Conservation (phyloP, 106 monocot genomes). For the Amphibolis antarctica region DNA sequence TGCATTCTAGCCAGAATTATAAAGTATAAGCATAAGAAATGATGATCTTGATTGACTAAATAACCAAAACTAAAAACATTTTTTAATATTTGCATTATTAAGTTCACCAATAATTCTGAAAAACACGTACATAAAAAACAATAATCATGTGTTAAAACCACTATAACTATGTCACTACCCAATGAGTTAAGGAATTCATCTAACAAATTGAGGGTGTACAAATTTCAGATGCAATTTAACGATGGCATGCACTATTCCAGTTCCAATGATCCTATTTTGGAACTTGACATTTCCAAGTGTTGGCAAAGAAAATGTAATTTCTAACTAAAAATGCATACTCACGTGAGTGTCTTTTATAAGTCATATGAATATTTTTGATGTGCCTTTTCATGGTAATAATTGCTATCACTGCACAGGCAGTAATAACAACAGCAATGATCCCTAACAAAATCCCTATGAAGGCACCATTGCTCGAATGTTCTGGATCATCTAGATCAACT, state of each 20-base stretch:
- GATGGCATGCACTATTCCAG: neutral
- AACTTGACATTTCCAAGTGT: neutral
- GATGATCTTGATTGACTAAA: too few relatives aligned
- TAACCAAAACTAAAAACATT: too few relatives aligned
- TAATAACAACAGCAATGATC: neutral
- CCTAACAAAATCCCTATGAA: constrained; percentile 2
- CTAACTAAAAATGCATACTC: neutral
- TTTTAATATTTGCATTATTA: too few relatives aligned
- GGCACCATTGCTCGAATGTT: neutral
- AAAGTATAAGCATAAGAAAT: too few relatives aligned
- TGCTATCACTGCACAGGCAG: neutral
- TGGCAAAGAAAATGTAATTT: neutral
- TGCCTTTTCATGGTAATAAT: neutral
- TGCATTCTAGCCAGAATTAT: too few relatives aligned
- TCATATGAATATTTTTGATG: neutral
- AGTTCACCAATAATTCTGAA: too few relatives aligned
- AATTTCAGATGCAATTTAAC: too few relatives aligned
- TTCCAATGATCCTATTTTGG: neutral
- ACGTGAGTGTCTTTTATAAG: constrained; percentile 6
- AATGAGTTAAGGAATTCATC: too few relatives aligned
- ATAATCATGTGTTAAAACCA: too few relatives aligned
- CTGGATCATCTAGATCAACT: neutral
- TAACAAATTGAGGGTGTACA: too few relatives aligned
- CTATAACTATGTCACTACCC: too few relatives aligned
- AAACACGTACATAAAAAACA: too few relatives aligned